Evolutionary conservation across 2,329 filamentous ascomycete species (phyloP).

Genomic region (Verticillium alfalfae): DNA sequence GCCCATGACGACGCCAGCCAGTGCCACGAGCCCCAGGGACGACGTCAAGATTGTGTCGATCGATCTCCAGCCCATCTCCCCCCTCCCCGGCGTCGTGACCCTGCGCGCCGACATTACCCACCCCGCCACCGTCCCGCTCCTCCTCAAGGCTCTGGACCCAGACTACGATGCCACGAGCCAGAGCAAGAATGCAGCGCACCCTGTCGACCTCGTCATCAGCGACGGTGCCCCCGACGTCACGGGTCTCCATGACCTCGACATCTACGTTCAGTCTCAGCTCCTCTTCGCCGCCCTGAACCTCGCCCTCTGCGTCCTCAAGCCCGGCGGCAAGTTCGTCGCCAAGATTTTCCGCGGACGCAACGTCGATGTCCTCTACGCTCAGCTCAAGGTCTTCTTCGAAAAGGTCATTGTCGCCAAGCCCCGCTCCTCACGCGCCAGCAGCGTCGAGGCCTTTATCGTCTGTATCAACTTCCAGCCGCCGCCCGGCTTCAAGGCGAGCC

Average conservation of each 20-base stretch:
- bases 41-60: conserved; percentile 94
- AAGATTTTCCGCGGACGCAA: conserved; percentile 96
- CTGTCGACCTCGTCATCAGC: conserved; percentile 88
- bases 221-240: conserved; percentile 97
- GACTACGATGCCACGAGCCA: conserved; percentile 47
- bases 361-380: conserved; percentile 91
- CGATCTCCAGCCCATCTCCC: conserved; percentile 92
- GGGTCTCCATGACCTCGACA: conserved; percentile 92
- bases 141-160: conserved; percentile 79
- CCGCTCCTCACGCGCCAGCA: conserved; percentile 88
- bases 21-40: conserved; percentile 20
- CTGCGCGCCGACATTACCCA: conserved; percentile 96
- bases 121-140: conserved; percentile 84
- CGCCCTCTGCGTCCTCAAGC: conserved; percentile 84
- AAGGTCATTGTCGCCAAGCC: conserved; percentile 89
- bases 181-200: conserved; percentile 57
- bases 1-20: conserved; percentile 1
- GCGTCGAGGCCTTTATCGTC: conserved; percentile 94
- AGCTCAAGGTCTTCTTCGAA: conserved; percentile 87
- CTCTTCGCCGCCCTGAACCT: conserved; percentile 92
- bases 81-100: conserved; percentile 85
- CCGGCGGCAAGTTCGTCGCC: conserved; percentile 92
- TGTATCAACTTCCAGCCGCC: conserved; percentile 86
- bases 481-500: conserved; percentile 65
- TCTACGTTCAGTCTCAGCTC: conserved; percentile 94